Evolutionary conservation across 345 rosid genomes (phyloP).

Genomic region (Abelmoschus esculentus): DNA sequence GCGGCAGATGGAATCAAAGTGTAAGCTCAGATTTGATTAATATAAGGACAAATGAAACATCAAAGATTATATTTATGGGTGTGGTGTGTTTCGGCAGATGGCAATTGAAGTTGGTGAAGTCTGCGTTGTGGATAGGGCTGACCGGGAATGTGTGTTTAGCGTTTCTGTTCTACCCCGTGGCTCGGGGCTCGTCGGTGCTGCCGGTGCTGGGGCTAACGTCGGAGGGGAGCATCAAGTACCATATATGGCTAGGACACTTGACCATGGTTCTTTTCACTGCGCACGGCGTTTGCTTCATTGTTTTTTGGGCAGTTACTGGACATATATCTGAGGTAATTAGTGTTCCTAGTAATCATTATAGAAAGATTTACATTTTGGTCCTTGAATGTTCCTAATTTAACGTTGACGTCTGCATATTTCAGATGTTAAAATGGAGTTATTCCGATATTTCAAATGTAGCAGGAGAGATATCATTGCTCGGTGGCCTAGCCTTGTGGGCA

Average conservation of each 20-base stretch:
- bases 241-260: constrained; percentile 80
- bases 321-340: constrained; percentile 39
- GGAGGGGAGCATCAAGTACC: constrained; percentile 83
- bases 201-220: constrained; percentile 61
- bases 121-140: constrained; percentile 38
- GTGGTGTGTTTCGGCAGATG: constrained; percentile 33
- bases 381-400: neutral
- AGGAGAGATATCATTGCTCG: constrained; percentile 42
- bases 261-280: constrained; percentile 51
- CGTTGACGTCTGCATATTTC: neutral
- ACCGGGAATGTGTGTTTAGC: constrained; percentile 59
- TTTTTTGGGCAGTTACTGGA: constrained; percentile 31
- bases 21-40: constrained; percentile 28
- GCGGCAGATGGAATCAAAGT: constrained; percentile 26
- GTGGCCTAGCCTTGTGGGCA: constrained; percentile 54
- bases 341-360: neutral
- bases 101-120: constrained; percentile 35
- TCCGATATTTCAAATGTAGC: constrained; percentile 41
- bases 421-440: constrained; percentile 55
- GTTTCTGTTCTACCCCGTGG: constrained; percentile 72
- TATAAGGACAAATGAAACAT: neutral
- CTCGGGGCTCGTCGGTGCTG: constrained; percentile 72
- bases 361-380: too few relatives aligned
- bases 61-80: neutral
- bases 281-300: constrained; percentile 57